These are phyloP conservation scores for Osmozyma mogii DNA, from an alignment of 805 yeast genomes.

Conservation along the genomic window DNA sequence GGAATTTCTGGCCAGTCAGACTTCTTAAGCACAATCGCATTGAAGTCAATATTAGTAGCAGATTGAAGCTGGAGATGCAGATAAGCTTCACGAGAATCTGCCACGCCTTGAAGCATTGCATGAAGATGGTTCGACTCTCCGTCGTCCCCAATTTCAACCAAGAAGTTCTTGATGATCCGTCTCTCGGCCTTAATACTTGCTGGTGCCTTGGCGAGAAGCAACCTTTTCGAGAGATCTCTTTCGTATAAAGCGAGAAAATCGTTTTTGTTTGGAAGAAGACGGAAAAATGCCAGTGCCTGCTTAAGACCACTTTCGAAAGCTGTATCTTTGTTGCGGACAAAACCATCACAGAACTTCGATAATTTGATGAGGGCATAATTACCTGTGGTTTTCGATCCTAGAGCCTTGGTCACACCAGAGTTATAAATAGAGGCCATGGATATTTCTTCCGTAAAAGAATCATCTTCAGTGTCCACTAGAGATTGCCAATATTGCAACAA, in stretches of 20 bases:
- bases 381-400: conserved; percentile 10
- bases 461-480: too few species aligned
- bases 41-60: conserved; percentile 15
- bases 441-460: too few species aligned
- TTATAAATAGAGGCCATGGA: background rate
- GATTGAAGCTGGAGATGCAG: conserved; percentile 1
- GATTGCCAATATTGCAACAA: too few species aligned
- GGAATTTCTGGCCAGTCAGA: conserved; percentile 37
- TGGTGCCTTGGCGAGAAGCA: conserved; percentile 19
- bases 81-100: conserved; percentile 13
- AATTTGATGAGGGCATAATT: conserved; percentile 14
- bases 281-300: conserved; percentile 24
- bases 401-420: conserved; percentile 11
- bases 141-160: conserved; percentile 23
- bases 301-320: conserved; percentile 13
- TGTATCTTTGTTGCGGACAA: conserved; percentile 13
- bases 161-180: conserved; percentile 17
- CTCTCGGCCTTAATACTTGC: conserved; percentile 14
- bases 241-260: conserved; percentile 25
- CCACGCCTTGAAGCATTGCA: conserved; percentile 29
- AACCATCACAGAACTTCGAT: conserved; percentile 25
- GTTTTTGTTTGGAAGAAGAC: conserved; percentile 24
- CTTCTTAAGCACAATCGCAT: conserved; percentile 25
- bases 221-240: conserved; percentile 29
- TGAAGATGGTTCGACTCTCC: conserved; percentile 21